Base-by-base conservation (phyloP, 208 protist genomes). In the Acanthamoeba healyi region DNA sequence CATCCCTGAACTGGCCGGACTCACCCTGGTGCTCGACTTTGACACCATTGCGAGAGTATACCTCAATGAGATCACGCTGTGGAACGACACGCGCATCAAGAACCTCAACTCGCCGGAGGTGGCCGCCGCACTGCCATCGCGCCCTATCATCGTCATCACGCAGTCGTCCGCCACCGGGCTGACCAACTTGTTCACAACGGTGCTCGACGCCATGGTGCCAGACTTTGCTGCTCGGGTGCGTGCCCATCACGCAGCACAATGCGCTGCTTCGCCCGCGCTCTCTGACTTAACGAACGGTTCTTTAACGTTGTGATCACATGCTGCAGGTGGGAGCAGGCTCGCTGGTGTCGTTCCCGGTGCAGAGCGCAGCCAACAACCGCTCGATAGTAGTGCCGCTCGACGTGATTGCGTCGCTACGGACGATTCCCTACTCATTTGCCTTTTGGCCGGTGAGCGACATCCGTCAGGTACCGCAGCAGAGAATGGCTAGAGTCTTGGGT, bases 1-100 rank as follows among this genome's bases (percentile, higher is more conserved):
- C 32, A 29, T 90, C 0, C 84, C 84, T 12, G 51, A 72, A 15
- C 7, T 70, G 32, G 19, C 26, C 26, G 40, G 42, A 0, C 38
- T 29, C 1, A 22, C 17, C 2, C 54, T 90, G 29, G 84, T 90
- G 51, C 54, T 90, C 4, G 84, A 90, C 84, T 58, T 90, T 61
- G 44, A 63, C 29, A 90, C 84, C 42, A 90, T 90, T 22, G 84
- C 84, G 14, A 2, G 42, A 0, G 70, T 90, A 19, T 90, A 67
- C 51, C 24, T 70, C 10, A 67, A 67, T 26, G 46, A 67, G 1
- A 70, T 70, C 7, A 70, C 61, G 7, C 1, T 34, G 4, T 70
- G 61, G 61, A 10, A n/a, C n/a, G n/a, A n/a, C n/a, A n/a, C n/a
- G n/a, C n/a, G n/a, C n/a, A n/a, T n/a, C n/a, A n/a, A n/a, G n/a